Evolutionary conservation across 768 basidiomycete genomes (phyloP), one percentile per base, ranked within the genome.

Genomic region (Cyathus striatus): DNA sequence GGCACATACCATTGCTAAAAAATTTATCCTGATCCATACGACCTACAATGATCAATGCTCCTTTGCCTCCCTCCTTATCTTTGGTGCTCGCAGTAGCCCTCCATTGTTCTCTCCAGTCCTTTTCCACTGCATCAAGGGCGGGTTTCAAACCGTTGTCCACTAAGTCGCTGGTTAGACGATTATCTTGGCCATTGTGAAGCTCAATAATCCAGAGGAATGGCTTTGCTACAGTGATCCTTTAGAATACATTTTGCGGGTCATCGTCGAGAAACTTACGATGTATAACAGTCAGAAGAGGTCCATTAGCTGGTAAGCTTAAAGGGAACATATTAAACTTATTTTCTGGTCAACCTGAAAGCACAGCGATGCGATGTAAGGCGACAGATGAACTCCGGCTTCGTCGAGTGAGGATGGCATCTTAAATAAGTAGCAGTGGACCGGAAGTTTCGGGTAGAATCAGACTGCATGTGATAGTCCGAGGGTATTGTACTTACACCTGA

Each of bases 11-110:
- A 50, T 90, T 91, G 63, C 85, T 88, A 62, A 92, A 92, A 70
- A 90, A 92, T 61, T 90, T 92, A 60, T 90, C 79, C 59, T 92
- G 89, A 47, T 73, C 70, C 48, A 69, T 72, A 46, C 76, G 78
- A 3, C 90, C 89, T 5, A 86, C 81, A 41, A 92, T 82, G 46
- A 91, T 81, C 23, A 92, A 61, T 3, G 85, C 81, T 26, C 87
- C 89, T 40, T 70, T 71, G 23, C 79, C 83, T 5, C 68, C 70
- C n/a, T 63, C 62, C 50, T 70, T 69, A 51, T 76, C 69, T 45
- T 72, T 73, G 33, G 64, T 48, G 32, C 65, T 57, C 39, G 65
- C 57, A 2, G 72, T 69, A 7, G 60, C 54, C 23, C 73, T 66
- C 68, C 76, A 78, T 35, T 68, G 67, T 25, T 66, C 61, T 12